Evolutionary conservation across 495 filamentous ascomycete genomes (phyloP).

Genomic region (Cryomyces antarcticus): DNA sequence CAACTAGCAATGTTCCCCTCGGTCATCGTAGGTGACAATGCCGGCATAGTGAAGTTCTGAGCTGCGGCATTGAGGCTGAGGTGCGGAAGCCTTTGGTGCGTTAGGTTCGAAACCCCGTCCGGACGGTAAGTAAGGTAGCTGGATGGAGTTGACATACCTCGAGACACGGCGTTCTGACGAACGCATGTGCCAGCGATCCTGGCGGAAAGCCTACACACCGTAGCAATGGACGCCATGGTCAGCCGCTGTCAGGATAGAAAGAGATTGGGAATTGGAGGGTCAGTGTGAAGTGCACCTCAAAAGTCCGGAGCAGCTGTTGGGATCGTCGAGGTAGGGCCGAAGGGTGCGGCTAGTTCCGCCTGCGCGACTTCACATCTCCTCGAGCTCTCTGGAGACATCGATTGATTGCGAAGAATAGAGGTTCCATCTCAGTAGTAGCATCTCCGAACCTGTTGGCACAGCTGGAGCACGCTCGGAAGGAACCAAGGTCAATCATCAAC

Average conservation of each 20-base stretch:
- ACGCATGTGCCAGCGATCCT: constrained; percentile 10
- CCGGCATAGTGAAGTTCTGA: constrained; percentile 68
- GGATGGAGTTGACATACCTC: constrained; percentile 7
- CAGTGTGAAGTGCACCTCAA: neutral
- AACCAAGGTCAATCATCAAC: too few species aligned
- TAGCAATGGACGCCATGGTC: constrained; percentile 13
- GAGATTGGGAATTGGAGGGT: neutral
- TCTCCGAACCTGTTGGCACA: too few species aligned
- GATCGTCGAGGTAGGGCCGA: neutral
- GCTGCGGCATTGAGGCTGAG: constrained; percentile 37
- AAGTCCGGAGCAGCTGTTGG: neutral
- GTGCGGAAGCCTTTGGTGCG: constrained; percentile 35
- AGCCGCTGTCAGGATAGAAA: neutral
- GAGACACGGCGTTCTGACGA: constrained; percentile 6
- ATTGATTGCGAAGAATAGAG: neutral
- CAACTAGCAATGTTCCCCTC: constrained; percentile 62
- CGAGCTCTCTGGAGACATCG: neutral
- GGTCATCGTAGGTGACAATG: constrained; percentile 74
- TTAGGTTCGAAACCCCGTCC: constrained; percentile 1
- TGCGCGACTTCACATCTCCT: neutral
- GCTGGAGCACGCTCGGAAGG: too few species aligned
- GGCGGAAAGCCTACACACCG: constrained; percentile 11
- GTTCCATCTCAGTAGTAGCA: too few species aligned
- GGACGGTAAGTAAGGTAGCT: neutral
- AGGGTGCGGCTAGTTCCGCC: neutral